Percentiles rank a stretch among this genome's conserved stretches.
These are phyloP conservation scores for Blastobotrys elegans DNA, from an alignment of 1,139 yeast species.

Conservation along the genomic window DNA sequence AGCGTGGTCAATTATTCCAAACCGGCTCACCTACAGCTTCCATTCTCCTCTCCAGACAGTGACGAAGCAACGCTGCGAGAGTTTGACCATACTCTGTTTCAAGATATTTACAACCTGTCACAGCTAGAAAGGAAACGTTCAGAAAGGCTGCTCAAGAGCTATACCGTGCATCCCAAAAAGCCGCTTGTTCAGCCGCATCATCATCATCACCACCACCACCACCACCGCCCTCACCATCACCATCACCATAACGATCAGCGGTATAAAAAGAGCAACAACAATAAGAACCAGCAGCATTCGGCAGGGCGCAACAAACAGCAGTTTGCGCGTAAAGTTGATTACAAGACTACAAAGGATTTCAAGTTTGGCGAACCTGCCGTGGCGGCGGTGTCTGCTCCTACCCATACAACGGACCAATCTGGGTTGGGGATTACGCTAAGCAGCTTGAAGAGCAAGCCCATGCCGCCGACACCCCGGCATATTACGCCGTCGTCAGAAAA, in stretches of 20 bases:
- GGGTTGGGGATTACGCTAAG: background rate
- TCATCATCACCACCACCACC: background rate
- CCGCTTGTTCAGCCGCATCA: background rate
- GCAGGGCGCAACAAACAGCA: background rate
- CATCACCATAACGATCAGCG: background rate
- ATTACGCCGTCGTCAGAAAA: too few relatives aligned
- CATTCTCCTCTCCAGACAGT: slow-evolving; percentile 1
- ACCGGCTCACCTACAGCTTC: slow-evolving; percentile 5
- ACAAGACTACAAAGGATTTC: slow-evolving; percentile 7
- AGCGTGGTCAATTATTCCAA: slow-evolving; percentile 3
- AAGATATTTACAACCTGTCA: slow-evolving; percentile 5
- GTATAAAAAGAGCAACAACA: background rate
- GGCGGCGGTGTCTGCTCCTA: too few relatives aligned
- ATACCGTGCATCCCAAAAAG: background rate
- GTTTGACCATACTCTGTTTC: slow-evolving; percentile 8
- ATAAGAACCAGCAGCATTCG: background rate
- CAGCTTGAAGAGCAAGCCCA: background rate
- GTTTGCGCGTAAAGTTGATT: slow-evolving; percentile 1
- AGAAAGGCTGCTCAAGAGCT: background rate
- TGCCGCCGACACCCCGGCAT: background rate
- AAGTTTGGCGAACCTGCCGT: slow-evolving; percentile 9
- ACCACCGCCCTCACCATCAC: background rate
- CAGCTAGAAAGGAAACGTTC: background rate
- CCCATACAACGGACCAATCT: too few relatives aligned
- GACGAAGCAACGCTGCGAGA: background rate